Evolutionary conservation across 257 asterid genomes (phyloP), one percentile per base, ranked within the genome.

Genomic region (Jaltomata sinuosa): DNA sequence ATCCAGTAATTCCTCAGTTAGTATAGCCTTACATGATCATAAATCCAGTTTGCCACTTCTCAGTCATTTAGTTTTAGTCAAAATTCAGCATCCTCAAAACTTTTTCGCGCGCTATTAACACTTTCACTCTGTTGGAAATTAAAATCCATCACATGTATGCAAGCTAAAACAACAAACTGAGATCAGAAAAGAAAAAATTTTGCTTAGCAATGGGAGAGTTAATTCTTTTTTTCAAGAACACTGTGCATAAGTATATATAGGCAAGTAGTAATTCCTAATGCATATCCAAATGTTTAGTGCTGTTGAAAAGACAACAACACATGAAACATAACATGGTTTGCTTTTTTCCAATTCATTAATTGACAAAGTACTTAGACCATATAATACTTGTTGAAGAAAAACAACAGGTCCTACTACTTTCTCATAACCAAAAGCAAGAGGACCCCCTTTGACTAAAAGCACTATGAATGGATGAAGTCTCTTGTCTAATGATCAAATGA

Each of bases 71-170:
- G 62, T 55, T 1, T 55, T 55, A 55, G 3, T 21, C 11, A 4
- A n/a, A 55, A 21, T 55, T 21, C 19, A 55, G 62, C 3, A 52
- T 16, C 6, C 65, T 3, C 31, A 21, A 22, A 61, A 25, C 68
- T 22, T 61, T 8, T 25, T 8, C 18, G 10, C 18, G 10, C 84
- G 61, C 67, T 12, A 81, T 68, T 57, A 82, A 85, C 5, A 55
- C 34, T 2, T 89, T 88, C 31, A 84, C 87, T 19, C 74, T 18
- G 81, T 86, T 87, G 15, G 78, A 85, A 80, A 79, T 79, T 4
- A 84, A 83, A 2, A 87, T 85, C 40, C 86, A 87, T 11, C 88
- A 87, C 85, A 84, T 54, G 21, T 8, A 21, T n/a, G 4, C 25
- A 54, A n/a, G 69, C 38, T 62, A 14, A 27, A 64, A 29, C 18